Evolutionary conservation across 805 yeast genomes (phyloP).

Genomic region (Candida patagonica): DNA sequence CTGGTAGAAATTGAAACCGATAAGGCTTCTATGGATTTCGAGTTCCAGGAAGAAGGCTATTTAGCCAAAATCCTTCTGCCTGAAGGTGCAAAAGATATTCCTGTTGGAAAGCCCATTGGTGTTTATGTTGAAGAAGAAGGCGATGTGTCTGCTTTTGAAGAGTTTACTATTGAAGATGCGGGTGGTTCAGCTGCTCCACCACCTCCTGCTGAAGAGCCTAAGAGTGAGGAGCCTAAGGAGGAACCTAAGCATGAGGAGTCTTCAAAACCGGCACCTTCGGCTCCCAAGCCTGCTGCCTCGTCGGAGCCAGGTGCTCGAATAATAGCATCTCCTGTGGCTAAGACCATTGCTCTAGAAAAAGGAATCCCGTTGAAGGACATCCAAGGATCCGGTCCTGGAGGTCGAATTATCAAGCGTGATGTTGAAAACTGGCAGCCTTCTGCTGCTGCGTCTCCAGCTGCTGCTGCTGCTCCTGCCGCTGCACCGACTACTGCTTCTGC

Average conservation of each 20-base stretch:
- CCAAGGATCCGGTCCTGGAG: conserved; percentile 90
- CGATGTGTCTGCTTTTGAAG: conserved; percentile 82
- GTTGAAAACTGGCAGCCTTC: conserved; percentile 58
- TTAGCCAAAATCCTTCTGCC: conserved; percentile 78
- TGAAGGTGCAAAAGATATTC: conserved; percentile 81
- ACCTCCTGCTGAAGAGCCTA: conserved; percentile 30
- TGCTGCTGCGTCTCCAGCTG: conserved; percentile 25
- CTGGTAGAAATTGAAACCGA: conserved; percentile 97
- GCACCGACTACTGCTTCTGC: conserved; percentile 41
- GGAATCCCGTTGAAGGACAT: conserved; percentile 80
- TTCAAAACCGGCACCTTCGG: conserved; percentile 9
- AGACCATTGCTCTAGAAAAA: conserved; percentile 82
- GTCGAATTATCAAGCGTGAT: conserved; percentile 87
- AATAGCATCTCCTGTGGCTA: conserved; percentile 92
- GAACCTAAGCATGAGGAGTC: conserved; percentile 19
- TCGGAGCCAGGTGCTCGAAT: conserved; percentile 50
- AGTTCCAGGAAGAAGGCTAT: conserved; percentile 94
- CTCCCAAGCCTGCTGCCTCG: conserved; percentile 38
- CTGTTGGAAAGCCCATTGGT: conserved; percentile 93
- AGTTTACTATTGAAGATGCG: conserved; percentile 77
- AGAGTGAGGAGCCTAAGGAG: conserved; percentile 23
- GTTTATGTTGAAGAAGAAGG: conserved; percentile 83
- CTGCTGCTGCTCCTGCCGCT: conserved; percentile 32
- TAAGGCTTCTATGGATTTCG: conserved; percentile 96
- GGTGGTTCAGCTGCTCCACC: conserved; percentile 43